A percentile compares a stretch with the other conserved stretches of the same genome.
phyloP scores from a whole-genome alignment of 1,284 basidiomycete genomes.

The Gomphus sp. region DNA sequence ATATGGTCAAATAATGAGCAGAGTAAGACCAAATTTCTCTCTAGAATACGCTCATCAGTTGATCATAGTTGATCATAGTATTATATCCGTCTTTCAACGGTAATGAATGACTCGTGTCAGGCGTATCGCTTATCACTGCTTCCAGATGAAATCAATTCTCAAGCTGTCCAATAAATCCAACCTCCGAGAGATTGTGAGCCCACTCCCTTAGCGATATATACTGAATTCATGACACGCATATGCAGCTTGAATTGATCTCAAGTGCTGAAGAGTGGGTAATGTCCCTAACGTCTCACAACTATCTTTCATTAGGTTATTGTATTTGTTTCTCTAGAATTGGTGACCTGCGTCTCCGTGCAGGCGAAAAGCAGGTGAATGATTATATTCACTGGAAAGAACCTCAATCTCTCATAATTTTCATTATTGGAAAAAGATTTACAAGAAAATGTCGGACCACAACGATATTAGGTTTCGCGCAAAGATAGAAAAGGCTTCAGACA shows the following conservation, averaged over 20 bases:
- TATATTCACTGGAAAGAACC: not conserved
- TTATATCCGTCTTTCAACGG: conserved; percentile 63
- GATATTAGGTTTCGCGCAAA: conserved; percentile 71
- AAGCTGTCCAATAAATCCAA: conserved; percentile 43
- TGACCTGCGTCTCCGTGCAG: conserved; percentile 54
- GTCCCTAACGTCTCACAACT: not conserved
- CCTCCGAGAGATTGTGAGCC: conserved; percentile 55
- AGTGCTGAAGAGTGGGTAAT: conserved; percentile 54
- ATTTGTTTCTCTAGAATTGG: conserved; percentile 36
- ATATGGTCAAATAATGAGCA: conserved; percentile 80
- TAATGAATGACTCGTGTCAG: conserved; percentile 20
- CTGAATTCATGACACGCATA: not conserved
- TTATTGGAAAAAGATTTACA: conserved; percentile 37
- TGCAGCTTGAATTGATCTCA: conserved; percentile 57
- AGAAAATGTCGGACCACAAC: conserved; percentile 52
- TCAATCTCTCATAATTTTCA: conserved; percentile 11
- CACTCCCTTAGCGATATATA: conserved; percentile 1
- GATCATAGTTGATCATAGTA: conserved; percentile 32
- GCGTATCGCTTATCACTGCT: not conserved
- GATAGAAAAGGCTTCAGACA: conserved; percentile 57
- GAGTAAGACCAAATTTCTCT: conserved; percentile 32
- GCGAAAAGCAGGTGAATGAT: conserved; percentile 53
- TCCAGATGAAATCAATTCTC: conserved; percentile 60
- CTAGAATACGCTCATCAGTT: not conserved
- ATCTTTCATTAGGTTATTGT: not conserved